phyloP scores from a whole-genome alignment of 2,329 filamentous ascomycete species.

The Dothistroma pini region DNA sequence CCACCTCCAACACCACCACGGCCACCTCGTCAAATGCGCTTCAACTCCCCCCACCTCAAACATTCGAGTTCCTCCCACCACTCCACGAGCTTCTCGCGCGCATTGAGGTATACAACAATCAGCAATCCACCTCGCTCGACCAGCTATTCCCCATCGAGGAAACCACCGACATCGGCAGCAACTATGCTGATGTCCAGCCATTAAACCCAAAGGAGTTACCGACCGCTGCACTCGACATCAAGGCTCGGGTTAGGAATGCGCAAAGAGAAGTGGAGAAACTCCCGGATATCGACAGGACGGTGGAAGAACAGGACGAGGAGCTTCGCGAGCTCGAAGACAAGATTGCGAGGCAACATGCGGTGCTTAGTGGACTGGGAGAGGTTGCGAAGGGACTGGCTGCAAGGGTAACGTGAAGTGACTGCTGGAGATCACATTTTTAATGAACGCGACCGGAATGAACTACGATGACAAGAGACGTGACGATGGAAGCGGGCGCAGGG shows the following conservation, averaged over 20 bases:
- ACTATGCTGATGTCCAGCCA: conserved; percentile 38
- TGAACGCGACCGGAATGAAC: too few relatives aligned
- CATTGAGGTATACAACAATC: conserved; percentile 42
- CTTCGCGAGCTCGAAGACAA: conserved; percentile 62
- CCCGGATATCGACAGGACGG: conserved; percentile 65
- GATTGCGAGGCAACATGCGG: conserved; percentile 59
- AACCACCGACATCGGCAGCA: conserved; percentile 27
- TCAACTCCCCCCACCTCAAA: conserved; percentile 68
- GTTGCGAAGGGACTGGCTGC: conserved; percentile 15
- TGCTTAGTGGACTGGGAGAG: conserved; percentile 53
- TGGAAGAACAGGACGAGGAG: conserved; percentile 68
- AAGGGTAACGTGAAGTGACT: neutral
- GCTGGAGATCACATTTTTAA: neutral
- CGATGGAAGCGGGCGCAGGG: neutral
- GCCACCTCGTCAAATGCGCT: conserved; percentile 29
- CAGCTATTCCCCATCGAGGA: conserved; percentile 2
- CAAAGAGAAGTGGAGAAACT: conserved; percentile 61
- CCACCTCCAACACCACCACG: conserved; percentile 20
- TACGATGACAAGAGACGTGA: too few relatives aligned
- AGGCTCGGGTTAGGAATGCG: conserved; percentile 73
- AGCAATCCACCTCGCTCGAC: conserved; percentile 12
- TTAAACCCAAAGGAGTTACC: conserved; percentile 73
- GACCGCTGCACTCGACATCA: conserved; percentile 64
- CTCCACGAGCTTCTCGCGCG: conserved; percentile 74
- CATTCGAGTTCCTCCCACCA: conserved; percentile 80